Evolutionary conservation across 2,329 filamentous ascomycete genomes (phyloP), one percentile per base, ranked within the genome.

Genomic region (Arthrobotrys megalospora): DNA sequence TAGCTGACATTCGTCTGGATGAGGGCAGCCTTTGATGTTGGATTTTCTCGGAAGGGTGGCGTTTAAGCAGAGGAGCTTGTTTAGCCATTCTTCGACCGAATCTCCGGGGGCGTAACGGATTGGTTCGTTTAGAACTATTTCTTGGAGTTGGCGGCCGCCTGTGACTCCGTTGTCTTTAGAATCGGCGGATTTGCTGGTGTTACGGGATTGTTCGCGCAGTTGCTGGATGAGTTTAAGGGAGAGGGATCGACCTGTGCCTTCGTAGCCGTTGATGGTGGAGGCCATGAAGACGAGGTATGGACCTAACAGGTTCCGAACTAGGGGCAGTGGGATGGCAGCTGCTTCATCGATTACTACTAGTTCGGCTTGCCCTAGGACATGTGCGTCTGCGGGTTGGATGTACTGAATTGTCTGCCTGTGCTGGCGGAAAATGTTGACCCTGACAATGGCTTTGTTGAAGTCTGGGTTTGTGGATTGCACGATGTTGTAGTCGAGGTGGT

Each of bases 251-350:
- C 96, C 96, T 6, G 96, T 99, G 71, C 96, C 96, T 86, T 99
- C 96, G 84, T 99, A 99, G 75, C 96, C 96, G 83, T 98, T 98
- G 86, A 99, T 97, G 1, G 96, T 99, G 0, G 96, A 99, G 0
- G 96, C 94, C 96, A 99, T 98, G 85, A 99, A 99, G 7, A 98
- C 94, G 43, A 99, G 87, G 84, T 99, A 99, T 12, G 95, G 95
- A 0, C 96, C 96, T 90, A 99, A 94, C 47, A 99, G 88, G 85
- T 97, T 97, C 81, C 92, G 89, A 6, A 99, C 96, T 1, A 98
- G 86, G 0, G 96, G 96, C 10, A 99, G 85, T 11, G 96, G 96
- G 80, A 99, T 99, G 1, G 96, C 96, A 11, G 96, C 96, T 14
- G 96, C 96, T 85, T 99, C 96, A 85, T 99, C 96, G 80, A 99